phyloP scores from a whole-genome alignment of 331 rosid species.

The Acacia concinna region DNA sequence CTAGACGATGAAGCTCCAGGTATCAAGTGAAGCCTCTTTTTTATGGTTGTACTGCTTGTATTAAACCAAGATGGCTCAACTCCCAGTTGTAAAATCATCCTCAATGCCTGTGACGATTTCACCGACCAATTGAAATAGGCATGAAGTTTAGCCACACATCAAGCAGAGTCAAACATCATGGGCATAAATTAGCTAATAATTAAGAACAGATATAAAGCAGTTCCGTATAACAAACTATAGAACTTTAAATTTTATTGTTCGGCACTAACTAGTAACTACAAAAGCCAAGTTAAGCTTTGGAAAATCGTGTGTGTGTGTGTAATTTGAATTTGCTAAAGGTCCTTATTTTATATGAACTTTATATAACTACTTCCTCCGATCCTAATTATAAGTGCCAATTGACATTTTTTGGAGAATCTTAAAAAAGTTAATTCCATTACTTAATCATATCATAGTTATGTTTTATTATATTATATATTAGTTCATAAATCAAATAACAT shows the following conservation, averaged over 20 bases:
- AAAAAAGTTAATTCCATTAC: no score
- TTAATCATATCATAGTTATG: no score
- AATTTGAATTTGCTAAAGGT: background rate
- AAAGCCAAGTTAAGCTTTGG: background rate
- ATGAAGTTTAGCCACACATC: slow-evolving; percentile 7
- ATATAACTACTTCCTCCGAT: no score
- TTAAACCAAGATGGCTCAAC: slow-evolving; percentile 96
- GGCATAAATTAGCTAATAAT: background rate
- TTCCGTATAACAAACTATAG: background rate
- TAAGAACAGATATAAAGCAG: background rate
- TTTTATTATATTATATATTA: no score
- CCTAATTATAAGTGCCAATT: no score
- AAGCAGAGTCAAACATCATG: slow-evolving; percentile 1
- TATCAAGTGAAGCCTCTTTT: slow-evolving; percentile 73
- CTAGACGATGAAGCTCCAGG: slow-evolving; percentile 68
- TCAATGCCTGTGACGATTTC: slow-evolving; percentile 67
- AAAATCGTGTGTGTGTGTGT: background rate
- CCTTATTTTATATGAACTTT: background rate
- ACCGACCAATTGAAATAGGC: slow-evolving; percentile 9
- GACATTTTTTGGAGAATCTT: no score
- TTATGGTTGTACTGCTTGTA: slow-evolving; percentile 69
- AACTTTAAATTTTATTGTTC: background rate
- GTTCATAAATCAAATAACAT: no score
- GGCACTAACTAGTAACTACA: background rate
- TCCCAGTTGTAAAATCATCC: slow-evolving; percentile 93